Conservation (phyloP, 1,284 basidiomycete genomes). For the Ceratobasidium sp. region DNA sequence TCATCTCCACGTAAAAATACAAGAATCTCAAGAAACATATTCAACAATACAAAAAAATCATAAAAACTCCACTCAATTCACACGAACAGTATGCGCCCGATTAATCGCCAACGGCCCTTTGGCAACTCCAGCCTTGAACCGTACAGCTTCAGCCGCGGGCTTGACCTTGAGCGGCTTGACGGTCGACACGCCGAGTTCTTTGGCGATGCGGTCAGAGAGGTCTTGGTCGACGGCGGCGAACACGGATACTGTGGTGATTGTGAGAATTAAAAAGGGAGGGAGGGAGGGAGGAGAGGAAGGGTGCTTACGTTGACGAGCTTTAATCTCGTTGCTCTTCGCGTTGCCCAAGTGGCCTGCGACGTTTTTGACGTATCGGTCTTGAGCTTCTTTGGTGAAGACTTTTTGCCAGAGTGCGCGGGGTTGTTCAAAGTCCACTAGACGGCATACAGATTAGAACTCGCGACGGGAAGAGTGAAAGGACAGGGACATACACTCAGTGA, state of each 20-base stretch:
- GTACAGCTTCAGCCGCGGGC: slow-evolving; percentile 69
- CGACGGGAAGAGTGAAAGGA: not conserved
- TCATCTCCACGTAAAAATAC: no score
- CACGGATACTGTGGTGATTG: slow-evolving; percentile 70
- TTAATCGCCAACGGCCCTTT: slow-evolving; percentile 15
- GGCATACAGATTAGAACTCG: not conserved
- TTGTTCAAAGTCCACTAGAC: slow-evolving; percentile 88
- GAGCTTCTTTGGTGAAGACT: slow-evolving; percentile 79
- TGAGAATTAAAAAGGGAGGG: not conserved
- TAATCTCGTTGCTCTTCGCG: slow-evolving; percentile 75
- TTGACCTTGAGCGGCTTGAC: slow-evolving; percentile 75
- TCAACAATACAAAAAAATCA: no score
- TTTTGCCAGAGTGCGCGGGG: slow-evolving; percentile 83
- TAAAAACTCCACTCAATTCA: not conserved
- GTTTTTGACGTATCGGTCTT: slow-evolving; percentile 80
- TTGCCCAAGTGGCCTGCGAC: slow-evolving; percentile 78
- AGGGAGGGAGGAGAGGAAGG: not conserved
- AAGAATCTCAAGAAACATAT: no score
- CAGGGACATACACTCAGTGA: slow-evolving; percentile 77
- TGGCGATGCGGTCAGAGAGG: slow-evolving; percentile 79
- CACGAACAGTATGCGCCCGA: slow-evolving; percentile 13
- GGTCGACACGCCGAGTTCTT: slow-evolving; percentile 71
- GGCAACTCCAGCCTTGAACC: slow-evolving; percentile 58
- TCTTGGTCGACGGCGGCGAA: slow-evolving; percentile 82
- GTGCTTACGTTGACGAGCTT: slow-evolving; percentile 74